Percentiles rank a stretch among this genome's conserved stretches.
Evolutionary conservation across 768 basidiomycete species (phyloP).

Genomic region (Podaxis sp.): DNA sequence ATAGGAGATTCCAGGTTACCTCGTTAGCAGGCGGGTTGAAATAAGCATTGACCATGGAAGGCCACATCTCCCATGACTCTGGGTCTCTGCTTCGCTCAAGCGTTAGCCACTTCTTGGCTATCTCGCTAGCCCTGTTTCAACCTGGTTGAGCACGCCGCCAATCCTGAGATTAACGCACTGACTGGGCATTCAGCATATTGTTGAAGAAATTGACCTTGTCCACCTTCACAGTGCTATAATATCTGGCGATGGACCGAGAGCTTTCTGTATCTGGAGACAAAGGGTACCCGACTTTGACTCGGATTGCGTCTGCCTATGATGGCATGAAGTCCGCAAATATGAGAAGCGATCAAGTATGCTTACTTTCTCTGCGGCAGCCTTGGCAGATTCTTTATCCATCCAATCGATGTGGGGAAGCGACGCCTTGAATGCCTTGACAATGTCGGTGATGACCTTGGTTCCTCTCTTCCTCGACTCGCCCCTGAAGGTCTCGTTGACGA

Average conservation of each 20-base stretch:
- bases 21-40: conserved; percentile 87
- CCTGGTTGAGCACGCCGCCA: not conserved
- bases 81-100: conserved; percentile 69
- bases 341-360: conserved; percentile 3
- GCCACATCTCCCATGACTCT: conserved; percentile 86
- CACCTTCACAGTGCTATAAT: conserved; percentile 73
- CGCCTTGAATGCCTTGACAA: conserved; percentile 79
- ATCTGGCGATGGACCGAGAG: conserved; percentile 65
- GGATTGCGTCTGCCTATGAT: conserved; percentile 70
- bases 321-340: conserved; percentile 14
- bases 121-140: conserved; percentile 49
- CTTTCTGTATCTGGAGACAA: conserved; percentile 78
- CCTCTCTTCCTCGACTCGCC: conserved; percentile 79
- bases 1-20: conserved; percentile 36
- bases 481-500: conserved; percentile 81
- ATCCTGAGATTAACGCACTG: conserved; percentile 18
- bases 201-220: conserved; percentile 76
- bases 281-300: conserved; percentile 93
- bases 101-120: conserved; percentile 70
- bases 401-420: conserved; percentile 77
- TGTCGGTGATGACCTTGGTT: conserved; percentile 73
- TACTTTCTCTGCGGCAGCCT: conserved; percentile 84
- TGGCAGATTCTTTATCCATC: conserved; percentile 87
- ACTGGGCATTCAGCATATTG: conserved; percentile 72
- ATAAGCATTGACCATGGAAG: conserved; percentile 86